Percentiles rank a stretch among this genome's conserved stretches.
phyloP scores from a whole-genome alignment of 2,329 filamentous ascomycete species.

The Thielaviopsis ethacetica region DNA sequence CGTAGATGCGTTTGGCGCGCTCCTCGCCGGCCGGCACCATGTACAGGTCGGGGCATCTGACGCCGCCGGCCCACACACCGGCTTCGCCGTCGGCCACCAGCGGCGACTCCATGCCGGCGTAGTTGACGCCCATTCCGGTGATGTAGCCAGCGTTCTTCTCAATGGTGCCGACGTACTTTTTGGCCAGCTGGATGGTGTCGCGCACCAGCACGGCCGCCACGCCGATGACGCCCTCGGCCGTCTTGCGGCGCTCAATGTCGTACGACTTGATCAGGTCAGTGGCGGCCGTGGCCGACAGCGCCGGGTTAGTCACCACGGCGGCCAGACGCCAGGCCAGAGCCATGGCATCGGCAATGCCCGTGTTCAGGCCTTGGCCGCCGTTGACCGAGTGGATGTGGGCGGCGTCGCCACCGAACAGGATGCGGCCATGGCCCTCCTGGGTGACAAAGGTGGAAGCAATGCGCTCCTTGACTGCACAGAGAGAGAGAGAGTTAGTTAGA shows the following conservation, averaged over 20 bases:
- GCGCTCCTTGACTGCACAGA: slow-evolving; percentile 26
- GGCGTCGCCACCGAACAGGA: slow-evolving; percentile 38
- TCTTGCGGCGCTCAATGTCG: slow-evolving; percentile 26
- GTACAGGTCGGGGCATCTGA: slow-evolving; percentile 22
- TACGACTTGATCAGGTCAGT: slow-evolving; percentile 25
- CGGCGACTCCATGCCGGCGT: slow-evolving; percentile 20
- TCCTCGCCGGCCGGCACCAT: slow-evolving; percentile 12
- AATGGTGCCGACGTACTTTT: slow-evolving; percentile 30
- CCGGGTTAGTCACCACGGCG: slow-evolving; percentile 15
- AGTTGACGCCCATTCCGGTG: slow-evolving; percentile 28
- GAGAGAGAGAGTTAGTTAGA: not conserved
- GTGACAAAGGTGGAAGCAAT: slow-evolving; percentile 22
- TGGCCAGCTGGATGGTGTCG: slow-evolving; percentile 26
- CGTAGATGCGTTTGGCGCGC: slow-evolving; percentile 18
- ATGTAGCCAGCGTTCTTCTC: slow-evolving; percentile 32
- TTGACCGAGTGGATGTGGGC: slow-evolving; percentile 40
- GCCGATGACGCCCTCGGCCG: slow-evolving; percentile 28
- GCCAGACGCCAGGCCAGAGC: slow-evolving; percentile 37
- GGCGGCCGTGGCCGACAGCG: slow-evolving; percentile 14
- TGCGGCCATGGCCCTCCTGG: slow-evolving; percentile 21
- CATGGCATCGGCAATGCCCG: slow-evolving; percentile 38
- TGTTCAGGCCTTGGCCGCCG: slow-evolving; percentile 42
- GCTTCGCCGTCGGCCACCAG: slow-evolving; percentile 19
- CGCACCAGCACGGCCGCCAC: slow-evolving; percentile 30
- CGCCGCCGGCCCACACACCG: slow-evolving; percentile 23